phyloP scores from a whole-genome alignment of 441 rosid species.

The Erodium moschatum region DNA sequence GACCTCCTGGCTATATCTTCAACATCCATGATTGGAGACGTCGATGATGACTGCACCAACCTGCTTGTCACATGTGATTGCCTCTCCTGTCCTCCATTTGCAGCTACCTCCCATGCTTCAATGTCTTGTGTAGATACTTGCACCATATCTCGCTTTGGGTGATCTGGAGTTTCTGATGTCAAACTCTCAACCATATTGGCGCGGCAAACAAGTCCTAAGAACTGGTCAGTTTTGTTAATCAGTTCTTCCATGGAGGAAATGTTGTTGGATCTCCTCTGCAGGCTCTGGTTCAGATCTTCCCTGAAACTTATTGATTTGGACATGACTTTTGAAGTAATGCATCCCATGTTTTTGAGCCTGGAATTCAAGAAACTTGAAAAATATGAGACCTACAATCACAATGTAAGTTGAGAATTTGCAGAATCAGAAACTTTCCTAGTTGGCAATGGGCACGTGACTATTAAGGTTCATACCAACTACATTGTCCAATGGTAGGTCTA shows the following conservation, averaged over 20 bases:
- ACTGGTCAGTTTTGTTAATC: constrained; percentile 19
- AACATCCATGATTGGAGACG: constrained; percentile 2
- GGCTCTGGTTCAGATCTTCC: constrained; percentile 23
- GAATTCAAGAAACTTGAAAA: constrained; percentile 9
- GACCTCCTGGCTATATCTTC: constrained; percentile 24
- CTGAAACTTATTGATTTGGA: constrained; percentile 25
- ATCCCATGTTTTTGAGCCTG: constrained; percentile 28
- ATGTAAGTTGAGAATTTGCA: background rate
- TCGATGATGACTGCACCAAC: background rate
- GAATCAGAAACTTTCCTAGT: too few species aligned
- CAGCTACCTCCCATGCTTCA: constrained; percentile 7
- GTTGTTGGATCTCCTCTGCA: constrained; percentile 20
- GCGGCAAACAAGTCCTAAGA: constrained; percentile 23
- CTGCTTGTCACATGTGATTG: background rate
- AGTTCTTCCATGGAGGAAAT: constrained; percentile 11
- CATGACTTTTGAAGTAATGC: constrained; percentile 34
- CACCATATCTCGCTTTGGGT: constrained; percentile 2
- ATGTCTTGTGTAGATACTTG: background rate
- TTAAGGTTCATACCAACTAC: too few species aligned
- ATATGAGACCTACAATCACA: background rate
- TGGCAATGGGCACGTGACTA: too few species aligned
- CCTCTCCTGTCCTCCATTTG: background rate
- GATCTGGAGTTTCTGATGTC: constrained; percentile 10
- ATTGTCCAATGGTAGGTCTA: too few species aligned
- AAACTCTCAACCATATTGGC: constrained; percentile 13